Base-by-base conservation (phyloP, 2,329 filamentous ascomycete species). In the Volutella citrinella region DNA sequence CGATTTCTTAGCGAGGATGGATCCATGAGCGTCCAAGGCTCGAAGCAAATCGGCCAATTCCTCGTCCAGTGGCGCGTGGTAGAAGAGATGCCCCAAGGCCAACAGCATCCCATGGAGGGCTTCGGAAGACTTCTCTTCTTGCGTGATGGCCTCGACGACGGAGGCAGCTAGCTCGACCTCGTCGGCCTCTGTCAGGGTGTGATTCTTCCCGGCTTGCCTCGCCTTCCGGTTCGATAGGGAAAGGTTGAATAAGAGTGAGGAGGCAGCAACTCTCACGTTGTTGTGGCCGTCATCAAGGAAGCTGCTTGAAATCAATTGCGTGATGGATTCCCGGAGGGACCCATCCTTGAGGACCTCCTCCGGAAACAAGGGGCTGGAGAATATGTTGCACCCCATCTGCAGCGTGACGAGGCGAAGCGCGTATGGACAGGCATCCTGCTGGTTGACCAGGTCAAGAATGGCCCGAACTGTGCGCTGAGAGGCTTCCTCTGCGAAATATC, bases 361-460 rank as follows among this genome's bases (percentile, higher is more conserved):
- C 1, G 80, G 69, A 51, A 84, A 94, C 1, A 95, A 68, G 0
- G 78, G 74, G 1, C 82, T 83, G 1, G 78, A 82, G 64, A 95
- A 95, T 25, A 95, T 69, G 52, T 95, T 96, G 64, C 88, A 94
- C 2, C 79, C 74, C 53, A 91, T 74, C 49, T 96, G 90, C 15
- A 95, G 64, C 1, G 87, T 84, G 12, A 95, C 87, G 3, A 96
- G 78, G 11, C 88, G 82, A 2, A 94, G 72, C 5, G 86, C 82
- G 55, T 96, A 96, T 0, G 88, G 87, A 24, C 81, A 85, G 2
- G 66, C 60, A 8, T 65, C 55, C 19, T 76, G 68, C 6, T 65
- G 57, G 44, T 76, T 80, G 27, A 87, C 75, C 22, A 76, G 64
- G 4, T 74, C 61, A 4, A 88, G 57, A 4, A 95, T 61, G 1